Base-by-base conservation (phyloP, 2,329 filamentous ascomycete genomes). In the Byssoonygena ceratinophila region DNA sequence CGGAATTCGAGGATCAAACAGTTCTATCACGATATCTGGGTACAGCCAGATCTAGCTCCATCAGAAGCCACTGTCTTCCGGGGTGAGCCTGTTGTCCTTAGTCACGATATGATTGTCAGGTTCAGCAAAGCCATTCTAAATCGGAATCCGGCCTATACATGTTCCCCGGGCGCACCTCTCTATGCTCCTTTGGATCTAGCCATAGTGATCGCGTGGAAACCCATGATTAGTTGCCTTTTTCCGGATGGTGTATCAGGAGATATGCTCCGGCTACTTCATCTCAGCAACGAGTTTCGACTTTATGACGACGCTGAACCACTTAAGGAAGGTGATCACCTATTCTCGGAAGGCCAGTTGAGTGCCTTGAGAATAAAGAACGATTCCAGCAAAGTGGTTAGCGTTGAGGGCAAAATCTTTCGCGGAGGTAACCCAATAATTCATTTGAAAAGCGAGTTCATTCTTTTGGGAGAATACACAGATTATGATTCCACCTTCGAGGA, bases 331-430 rank as follows among this genome's bases (percentile, higher is more conserved):
- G 92, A 98, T 66, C 81, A 90, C 57, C 80, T 98, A 18, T 83
- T 87, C 57, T 97, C 92, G 2, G 94, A 87, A 51, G 92, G 92
- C 39, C 88, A 92, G 68, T 86, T 98, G 73, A 97, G 98, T 62
- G 89, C 92, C 14, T 89, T 98, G 63, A 85, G 25, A 20, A 37
- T 98, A 75, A 98, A 97, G 74, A 90, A 97, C 69, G 89, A 94
- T 11, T 88, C 92, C 55, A 92, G 92, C 45, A 98, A 98, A 78
- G 96, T 98, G 90, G 92, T 98, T n/a, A 92, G 98, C 71, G 90
- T 98, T 14, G 96, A 90, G 64, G 92, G 92, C 56, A 98, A 92
- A 4, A 94, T 98, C 63, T 84, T 80, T 51, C 84, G 92, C 40
- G 81, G 90, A 49, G 85, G 85, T 23, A 71, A 85, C 67, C 77